Evolutionary conservation across 768 basidiomycete genomes (phyloP), one percentile per base, ranked within the genome.

Genomic region (Suillus decipiens): DNA sequence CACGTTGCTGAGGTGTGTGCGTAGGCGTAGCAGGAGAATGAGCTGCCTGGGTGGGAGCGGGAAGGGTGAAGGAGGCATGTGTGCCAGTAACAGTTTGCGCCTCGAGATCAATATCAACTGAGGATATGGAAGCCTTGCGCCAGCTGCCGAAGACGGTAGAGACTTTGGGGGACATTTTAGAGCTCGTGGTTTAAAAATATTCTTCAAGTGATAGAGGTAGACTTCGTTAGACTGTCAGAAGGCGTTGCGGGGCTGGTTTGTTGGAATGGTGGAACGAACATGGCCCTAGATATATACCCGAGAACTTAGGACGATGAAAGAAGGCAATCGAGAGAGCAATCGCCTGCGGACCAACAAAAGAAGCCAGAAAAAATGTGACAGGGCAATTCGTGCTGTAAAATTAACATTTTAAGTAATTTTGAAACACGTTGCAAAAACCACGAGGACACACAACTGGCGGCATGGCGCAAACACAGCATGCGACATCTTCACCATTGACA

Each of bases 81-180:
- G 28, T 31, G 3, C 70, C 64, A 12, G 62, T 63, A 5, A 69
- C 56, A 8, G 36, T 9, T 57, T 69, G 71, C n/a, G 64, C 64
- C 56, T 71, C 70, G 33, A 68, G 41, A 34, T 68, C 68, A n/a
- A 55, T 39, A n/a, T 65, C 56, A 17, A 17, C 47, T 56, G 64
- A 50, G 48, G 59, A 54, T 5, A 55, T 59, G 28, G 69, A 62
- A 36, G 54, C n/a, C 19, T 34, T 50, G 12, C 56, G 63, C 70
- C 70, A 71, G 39, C 37, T 53, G 50, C 68, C 73, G 3, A 61
- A 31, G 19, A 71, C 63, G 6, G 36, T 62, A 47, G 51, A 61
- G 28, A 67, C 17, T 63, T 39, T 62, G 48, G 64, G 42, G 31
- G 58, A 36, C 24, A 41, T 41, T 12, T 58, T 5, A 34, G 43